These are phyloP conservation scores for Pseudocercospora ulei DNA, from an alignment of 2,329 filamentous ascomycete species.

Conservation along the genomic window DNA sequence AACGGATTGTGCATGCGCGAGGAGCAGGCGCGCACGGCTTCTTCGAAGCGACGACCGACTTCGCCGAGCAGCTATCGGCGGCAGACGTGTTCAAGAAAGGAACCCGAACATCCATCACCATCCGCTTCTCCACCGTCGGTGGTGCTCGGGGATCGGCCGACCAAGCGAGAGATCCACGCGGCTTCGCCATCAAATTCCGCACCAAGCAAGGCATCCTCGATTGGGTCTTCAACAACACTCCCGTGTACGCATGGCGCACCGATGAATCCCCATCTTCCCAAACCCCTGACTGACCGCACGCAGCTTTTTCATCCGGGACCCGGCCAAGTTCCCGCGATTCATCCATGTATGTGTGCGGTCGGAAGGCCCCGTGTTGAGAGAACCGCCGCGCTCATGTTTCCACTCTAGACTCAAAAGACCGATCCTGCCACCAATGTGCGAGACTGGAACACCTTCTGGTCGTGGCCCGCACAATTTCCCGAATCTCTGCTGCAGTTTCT, in stretches of 20 bases:
- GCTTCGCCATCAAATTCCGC: constrained; percentile 45
- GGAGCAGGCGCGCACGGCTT: constrained; percentile 49
- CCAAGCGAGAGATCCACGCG: constrained; percentile 41
- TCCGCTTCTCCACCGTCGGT: constrained; percentile 70
- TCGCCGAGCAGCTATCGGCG: constrained; percentile 27
- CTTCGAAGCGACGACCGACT: constrained; percentile 48
- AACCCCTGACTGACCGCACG: constrained; percentile 7
- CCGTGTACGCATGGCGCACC: constrained; percentile 13
- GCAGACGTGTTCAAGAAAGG: constrained; percentile 58
- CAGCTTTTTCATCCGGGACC: constrained; percentile 40
- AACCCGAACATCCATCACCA: constrained; percentile 56
- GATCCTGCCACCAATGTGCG: constrained; percentile 33
- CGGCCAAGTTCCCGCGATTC: constrained; percentile 38
- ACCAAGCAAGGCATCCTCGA: constrained; percentile 38
- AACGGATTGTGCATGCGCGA: constrained; percentile 56
- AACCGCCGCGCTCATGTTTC: too few relatives aligned
- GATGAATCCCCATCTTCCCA: neutral
- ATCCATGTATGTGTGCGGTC: too few relatives aligned
- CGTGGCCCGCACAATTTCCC: constrained; percentile 40
- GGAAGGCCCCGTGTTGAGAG: too few relatives aligned
- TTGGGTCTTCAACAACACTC: constrained; percentile 21
- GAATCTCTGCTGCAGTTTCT: constrained; percentile 46
- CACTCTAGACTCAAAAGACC: constrained; percentile 34
- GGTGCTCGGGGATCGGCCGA: constrained; percentile 66
- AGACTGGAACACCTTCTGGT: constrained; percentile 37